phyloP scores from a whole-genome alignment of 2,329 filamentous ascomycete species.

The Curvularia verruculosa region DNA sequence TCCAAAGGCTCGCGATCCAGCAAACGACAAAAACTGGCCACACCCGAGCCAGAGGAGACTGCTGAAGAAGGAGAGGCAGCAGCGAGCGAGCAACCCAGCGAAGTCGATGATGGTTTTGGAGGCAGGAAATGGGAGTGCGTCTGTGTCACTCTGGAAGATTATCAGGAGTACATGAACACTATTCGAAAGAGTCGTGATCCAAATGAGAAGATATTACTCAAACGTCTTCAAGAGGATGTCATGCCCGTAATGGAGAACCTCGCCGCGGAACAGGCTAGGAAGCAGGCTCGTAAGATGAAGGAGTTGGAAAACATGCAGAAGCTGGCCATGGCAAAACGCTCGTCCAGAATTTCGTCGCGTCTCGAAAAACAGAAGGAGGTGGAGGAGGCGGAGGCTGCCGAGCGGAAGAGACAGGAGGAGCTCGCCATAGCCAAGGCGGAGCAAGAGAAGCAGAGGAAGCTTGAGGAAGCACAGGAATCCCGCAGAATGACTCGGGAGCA shows the following conservation, averaged over 20 bases:
- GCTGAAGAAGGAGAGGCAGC: conserved; percentile 44
- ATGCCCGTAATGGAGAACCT: conserved; percentile 84
- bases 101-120: conserved; percentile 68
- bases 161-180: conserved; percentile 71
- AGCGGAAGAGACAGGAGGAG: conserved; percentile 69
- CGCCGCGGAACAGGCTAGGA: conserved; percentile 70
- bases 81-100: conserved; percentile 32
- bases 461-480: conserved; percentile 76
- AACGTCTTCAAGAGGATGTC: conserved; percentile 76
- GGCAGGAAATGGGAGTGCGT: conserved; percentile 90
- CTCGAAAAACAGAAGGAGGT: conserved; percentile 78
- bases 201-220: conserved; percentile 80
- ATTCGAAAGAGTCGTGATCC: conserved; percentile 79
- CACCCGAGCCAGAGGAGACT: conserved; percentile 50
- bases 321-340: conserved; percentile 91
- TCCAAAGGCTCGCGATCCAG: conserved; percentile 65
- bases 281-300: conserved; percentile 75
- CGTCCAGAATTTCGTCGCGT: conserved; percentile 84
- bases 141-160: conserved; percentile 80
- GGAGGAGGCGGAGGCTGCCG: conserved; percentile 72
- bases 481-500: conserved; percentile 84
- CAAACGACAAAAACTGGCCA: conserved; percentile 71
- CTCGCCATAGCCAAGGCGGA: conserved; percentile 66
- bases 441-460: conserved; percentile 66
- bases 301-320: conserved; percentile 83